phyloP scores from a whole-genome alignment of 257 asterid species.

The Scutellaria barbata region DNA sequence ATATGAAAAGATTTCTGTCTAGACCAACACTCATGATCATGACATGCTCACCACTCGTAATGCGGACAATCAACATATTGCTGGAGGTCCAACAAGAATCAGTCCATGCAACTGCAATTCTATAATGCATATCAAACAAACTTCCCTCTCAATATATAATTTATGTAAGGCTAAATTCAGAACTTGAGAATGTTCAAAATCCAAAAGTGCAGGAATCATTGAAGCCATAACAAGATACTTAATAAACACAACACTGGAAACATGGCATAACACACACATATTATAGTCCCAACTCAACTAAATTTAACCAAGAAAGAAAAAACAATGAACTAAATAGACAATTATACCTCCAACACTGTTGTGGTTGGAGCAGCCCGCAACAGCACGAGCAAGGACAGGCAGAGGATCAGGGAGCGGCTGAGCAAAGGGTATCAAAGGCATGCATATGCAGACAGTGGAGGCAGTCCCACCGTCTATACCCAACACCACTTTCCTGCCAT shows the following conservation, averaged over 20 bases:
- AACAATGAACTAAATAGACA: not conserved
- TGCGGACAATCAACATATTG: no score
- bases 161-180: not conserved
- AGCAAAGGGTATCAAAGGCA: slow-evolving; percentile 53
- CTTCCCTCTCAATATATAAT: not conserved
- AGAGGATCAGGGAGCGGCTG: slow-evolving; percentile 67
- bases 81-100: not conserved
- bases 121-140: not conserved
- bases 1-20: no score
- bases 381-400: slow-evolving; percentile 70
- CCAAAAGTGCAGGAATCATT: not conserved
- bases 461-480: slow-evolving; percentile 89
- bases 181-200: not conserved
- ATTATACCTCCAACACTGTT: slow-evolving; percentile 81
- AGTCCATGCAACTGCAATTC: not conserved
- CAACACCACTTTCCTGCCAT: slow-evolving; percentile 55
- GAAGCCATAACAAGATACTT: not conserved
- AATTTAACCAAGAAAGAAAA: not conserved
- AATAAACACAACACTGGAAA: not conserved
- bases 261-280: slow-evolving; percentile 2
- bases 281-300: not conserved
- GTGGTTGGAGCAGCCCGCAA: slow-evolving; percentile 87
- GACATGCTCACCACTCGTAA: no score
- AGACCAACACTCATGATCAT: no score
- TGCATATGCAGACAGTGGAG: slow-evolving; percentile 74